Evolutionary conservation across 108 stramenopile genomes (phyloP).

Genomic region (Skeletonema potamos): DNA sequence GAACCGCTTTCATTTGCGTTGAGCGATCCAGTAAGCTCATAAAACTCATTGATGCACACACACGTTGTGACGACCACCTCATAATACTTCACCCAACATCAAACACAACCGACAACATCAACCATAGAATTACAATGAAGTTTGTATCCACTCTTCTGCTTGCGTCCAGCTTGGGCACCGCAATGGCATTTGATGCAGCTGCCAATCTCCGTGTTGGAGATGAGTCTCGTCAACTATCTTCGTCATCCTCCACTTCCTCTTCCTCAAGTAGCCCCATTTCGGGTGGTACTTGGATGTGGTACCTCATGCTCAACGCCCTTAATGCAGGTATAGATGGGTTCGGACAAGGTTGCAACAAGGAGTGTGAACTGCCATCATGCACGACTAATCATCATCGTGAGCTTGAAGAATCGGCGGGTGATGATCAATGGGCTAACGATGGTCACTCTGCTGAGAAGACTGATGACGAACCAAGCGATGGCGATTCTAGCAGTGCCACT

Average conservation of each 20-base stretch:
- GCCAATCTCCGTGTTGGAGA: background rate
- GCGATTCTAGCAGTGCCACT: background rate
- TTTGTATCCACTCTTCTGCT: background rate
- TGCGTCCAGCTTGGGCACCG: background rate
- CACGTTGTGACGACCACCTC: too few relatives aligned
- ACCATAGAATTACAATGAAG: background rate
- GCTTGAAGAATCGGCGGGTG: background rate
- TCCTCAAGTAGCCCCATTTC: background rate
- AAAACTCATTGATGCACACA: too few relatives aligned
- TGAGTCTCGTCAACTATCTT: background rate
- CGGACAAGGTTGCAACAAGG: background rate
- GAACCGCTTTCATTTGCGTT: background rate
- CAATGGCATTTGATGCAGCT: background rate
- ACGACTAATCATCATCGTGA: background rate
- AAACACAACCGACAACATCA: background rate
- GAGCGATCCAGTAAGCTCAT: background rate
- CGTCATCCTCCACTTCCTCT: background rate
- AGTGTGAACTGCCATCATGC: background rate
- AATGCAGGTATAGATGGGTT: background rate
- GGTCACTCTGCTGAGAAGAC: too few relatives aligned
- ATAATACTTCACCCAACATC: background rate
- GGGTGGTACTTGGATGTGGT: background rate
- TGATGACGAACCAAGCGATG: background rate
- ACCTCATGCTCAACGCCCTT: background rate
- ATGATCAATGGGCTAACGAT: background rate